Evolutionary conservation across 768 basidiomycete species (phyloP).

Genomic region (Collybia mongolica): DNA sequence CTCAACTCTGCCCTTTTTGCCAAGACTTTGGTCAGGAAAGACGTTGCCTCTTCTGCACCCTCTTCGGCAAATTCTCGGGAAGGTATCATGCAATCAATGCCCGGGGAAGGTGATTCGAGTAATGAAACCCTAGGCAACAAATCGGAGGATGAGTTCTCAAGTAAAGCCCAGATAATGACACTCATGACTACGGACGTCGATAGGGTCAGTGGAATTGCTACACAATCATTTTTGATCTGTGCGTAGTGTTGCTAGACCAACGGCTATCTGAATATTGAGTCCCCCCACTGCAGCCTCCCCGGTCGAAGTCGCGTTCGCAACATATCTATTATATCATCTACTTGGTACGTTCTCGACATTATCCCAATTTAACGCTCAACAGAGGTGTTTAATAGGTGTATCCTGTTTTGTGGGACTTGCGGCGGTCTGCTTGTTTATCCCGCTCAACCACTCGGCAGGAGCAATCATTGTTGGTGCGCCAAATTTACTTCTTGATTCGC

Average conservation of each 20-base stretch:
- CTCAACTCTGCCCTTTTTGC: slow-evolving; percentile 82
- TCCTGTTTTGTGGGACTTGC: slow-evolving; percentile 79
- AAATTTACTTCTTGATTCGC: neutral
- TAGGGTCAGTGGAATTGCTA: slow-evolving; percentile 80
- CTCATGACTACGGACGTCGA: slow-evolving; percentile 95
- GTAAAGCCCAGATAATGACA: slow-evolving; percentile 85
- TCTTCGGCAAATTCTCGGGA: slow-evolving; percentile 5
- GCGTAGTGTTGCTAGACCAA: neutral
- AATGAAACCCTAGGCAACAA: slow-evolving; percentile 20
- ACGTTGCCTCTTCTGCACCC: slow-evolving; percentile 65
- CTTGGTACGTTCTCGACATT: slow-evolving; percentile 48
- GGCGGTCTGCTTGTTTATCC: slow-evolving; percentile 67
- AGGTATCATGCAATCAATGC: neutral
- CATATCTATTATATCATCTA: slow-evolving; percentile 72
- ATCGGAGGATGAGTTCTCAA: slow-evolving; percentile 61
- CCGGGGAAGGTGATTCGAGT: neutral
- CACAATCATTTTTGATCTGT: slow-evolving; percentile 79
- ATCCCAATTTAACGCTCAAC: neutral
- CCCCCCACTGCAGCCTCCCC: slow-evolving; percentile 54
- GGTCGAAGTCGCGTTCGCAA: slow-evolving; percentile 74
- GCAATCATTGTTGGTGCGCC: slow-evolving; percentile 60
- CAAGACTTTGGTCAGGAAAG: slow-evolving; percentile 87
- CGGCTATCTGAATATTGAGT: neutral
- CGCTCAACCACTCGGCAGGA: slow-evolving; percentile 82
- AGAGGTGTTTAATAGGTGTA: slow-evolving; percentile 33